A percentile compares a stretch with the other conserved stretches of the same genome.
Evolutionary conservation across 2,329 filamentous ascomycete species (phyloP).

Genomic region (Colletotrichum sansevieriae): DNA sequence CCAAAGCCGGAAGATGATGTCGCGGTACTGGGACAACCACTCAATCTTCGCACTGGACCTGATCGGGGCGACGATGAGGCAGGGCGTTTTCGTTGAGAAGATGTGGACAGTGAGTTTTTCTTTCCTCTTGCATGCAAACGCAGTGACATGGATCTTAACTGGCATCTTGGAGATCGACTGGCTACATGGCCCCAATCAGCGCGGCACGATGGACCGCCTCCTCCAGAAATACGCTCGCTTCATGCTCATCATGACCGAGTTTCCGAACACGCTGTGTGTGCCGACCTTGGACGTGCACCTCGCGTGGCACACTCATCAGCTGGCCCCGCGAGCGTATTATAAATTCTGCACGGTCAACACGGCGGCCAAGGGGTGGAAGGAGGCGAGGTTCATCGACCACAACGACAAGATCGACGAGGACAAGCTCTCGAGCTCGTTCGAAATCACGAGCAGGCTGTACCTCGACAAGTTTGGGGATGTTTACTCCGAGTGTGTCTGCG

Average conservation of each 20-base stretch:
- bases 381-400: slow-evolving; percentile 77
- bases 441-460: slow-evolving; percentile 80
- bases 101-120: slow-evolving; percentile 67
- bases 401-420: slow-evolving; percentile 85
- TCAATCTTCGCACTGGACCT: slow-evolving; percentile 75
- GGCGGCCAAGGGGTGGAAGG: slow-evolving; percentile 45
- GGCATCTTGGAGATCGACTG: slow-evolving; percentile 70
- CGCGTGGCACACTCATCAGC: slow-evolving; percentile 86
- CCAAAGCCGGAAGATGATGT: slow-evolving; percentile 74
- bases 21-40: slow-evolving; percentile 77
- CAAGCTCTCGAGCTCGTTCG: slow-evolving; percentile 74
- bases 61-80: slow-evolving; percentile 73
- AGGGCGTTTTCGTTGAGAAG: slow-evolving; percentile 77
- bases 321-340: slow-evolving; percentile 74
- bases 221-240: slow-evolving; percentile 76
- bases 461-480: slow-evolving; percentile 73
- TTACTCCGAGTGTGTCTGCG: slow-evolving; percentile 84
- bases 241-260: slow-evolving; percentile 66
- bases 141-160: not conserved
- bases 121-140: too few relatives aligned
- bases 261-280: slow-evolving; percentile 66
- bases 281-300: slow-evolving; percentile 82
- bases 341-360: slow-evolving; percentile 59
- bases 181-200: slow-evolving; percentile 78
- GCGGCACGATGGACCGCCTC: slow-evolving; percentile 73